Evolutionary conservation across 1,284 basidiomycete genomes (phyloP), one percentile per base, ranked within the genome.

Genomic region (Ceratobasidium theobromae): DNA sequence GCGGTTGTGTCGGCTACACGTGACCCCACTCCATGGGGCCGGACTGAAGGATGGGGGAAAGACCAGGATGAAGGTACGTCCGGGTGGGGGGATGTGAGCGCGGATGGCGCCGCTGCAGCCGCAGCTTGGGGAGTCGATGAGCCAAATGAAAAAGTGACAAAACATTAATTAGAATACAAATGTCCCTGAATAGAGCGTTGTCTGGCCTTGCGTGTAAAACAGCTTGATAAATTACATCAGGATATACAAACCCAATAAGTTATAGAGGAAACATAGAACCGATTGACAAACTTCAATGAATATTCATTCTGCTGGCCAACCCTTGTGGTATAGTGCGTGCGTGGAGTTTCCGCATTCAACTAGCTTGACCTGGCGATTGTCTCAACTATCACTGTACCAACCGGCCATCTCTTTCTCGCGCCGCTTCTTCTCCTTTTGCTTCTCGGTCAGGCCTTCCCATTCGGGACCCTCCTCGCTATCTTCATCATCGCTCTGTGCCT

Each of bases 371-470:
- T 46, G 12, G 21, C 18, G 12, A 57, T n/a, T 12, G 11, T 25
- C 35, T 16, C 18, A 30, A 41, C 38, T 41, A 41, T 65, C 60
- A 23, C 60, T 65, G n/a, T 65, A 65, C 60, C 60, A 65, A 8
- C 27, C 49, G 27, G 60, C 60, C 30, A 65, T 45, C 38, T 65
- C 60, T 18, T 65, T 65, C 21, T 65, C 60, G 21, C 30, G 52
- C 27, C 60, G 35, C 45, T 65, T 65, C 49, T 65, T 65, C 49
- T 65, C 60, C 25, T 53, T 65, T 41, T 65, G 60, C 40, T 65
- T 65, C 40, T 65, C 60, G n/a, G 60, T 65, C 25, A 65, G 14
- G 12, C 25, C n/a, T 53, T 65, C 60, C 60, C 60, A 65, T 41
- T 65, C 60, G 8, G 58, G 25, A 4, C 58, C 58, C 33, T 65